Evolutionary conservation across 1,284 basidiomycete species (phyloP).

Genomic region (Melampsora americana): DNA sequence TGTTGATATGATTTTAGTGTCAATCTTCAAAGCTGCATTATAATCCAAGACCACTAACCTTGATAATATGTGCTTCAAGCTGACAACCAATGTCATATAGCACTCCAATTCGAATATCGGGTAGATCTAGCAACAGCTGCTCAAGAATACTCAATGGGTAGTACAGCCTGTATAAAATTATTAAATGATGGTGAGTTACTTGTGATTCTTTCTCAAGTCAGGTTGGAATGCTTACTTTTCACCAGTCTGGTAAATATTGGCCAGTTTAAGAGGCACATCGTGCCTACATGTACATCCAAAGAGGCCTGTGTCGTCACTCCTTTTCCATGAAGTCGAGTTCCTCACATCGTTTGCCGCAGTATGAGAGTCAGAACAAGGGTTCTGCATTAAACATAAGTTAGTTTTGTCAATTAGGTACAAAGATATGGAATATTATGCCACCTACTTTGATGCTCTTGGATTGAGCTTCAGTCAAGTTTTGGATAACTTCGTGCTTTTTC

Average conservation of each 20-base stretch:
- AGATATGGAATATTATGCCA: neutral
- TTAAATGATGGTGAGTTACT: neutral
- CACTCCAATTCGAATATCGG: neutral
- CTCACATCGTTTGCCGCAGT: conserved; percentile 7
- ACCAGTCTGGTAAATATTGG: conserved; percentile 12
- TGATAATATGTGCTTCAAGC: conserved; percentile 12
- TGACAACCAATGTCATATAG: conserved; percentile 20
- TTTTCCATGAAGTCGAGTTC: neutral
- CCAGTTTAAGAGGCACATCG: neutral
- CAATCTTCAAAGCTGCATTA: neutral
- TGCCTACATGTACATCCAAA: conserved; percentile 6
- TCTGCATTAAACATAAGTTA: neutral
- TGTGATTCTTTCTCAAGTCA: too few relatives aligned
- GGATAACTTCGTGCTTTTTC: neutral
- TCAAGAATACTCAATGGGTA: conserved; percentile 2
- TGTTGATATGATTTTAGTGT: neutral
- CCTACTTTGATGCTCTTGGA: neutral
- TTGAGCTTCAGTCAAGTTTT: neutral
- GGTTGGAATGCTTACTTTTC: neutral
- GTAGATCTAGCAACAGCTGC: neutral
- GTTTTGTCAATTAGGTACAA: neutral
- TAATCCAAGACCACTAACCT: neutral
- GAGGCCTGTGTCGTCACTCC: neutral
- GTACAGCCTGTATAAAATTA: neutral
- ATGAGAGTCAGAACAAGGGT: conserved; percentile 9